phyloP scores from a whole-genome alignment of 257 asterid genomes.

The Solanum virginianum region DNA sequence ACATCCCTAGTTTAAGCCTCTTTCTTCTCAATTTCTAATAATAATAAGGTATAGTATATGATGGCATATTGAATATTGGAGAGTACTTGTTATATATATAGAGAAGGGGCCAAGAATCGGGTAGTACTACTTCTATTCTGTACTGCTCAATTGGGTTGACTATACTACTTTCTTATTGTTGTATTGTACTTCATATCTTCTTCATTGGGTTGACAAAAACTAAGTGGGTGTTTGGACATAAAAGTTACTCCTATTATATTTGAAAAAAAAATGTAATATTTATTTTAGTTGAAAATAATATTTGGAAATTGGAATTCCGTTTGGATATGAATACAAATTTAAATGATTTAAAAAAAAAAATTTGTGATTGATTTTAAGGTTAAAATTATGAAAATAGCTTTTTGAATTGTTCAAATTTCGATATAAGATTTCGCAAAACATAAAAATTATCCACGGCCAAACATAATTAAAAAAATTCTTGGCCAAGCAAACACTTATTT shows the following conservation, averaged over 20 bases:
- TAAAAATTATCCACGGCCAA: not conserved
- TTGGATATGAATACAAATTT: not conserved
- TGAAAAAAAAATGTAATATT: not conserved
- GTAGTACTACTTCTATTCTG: not conserved
- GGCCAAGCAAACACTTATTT: not conserved
- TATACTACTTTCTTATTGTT: not conserved
- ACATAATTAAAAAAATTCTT: no score
- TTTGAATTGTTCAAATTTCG: not conserved
- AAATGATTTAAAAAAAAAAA: not conserved
- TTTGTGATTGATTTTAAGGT: not conserved
- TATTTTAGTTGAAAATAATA: not conserved
- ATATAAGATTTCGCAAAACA: not conserved
- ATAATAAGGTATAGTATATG: not conserved
- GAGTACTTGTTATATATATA: not conserved
- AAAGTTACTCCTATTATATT: no score
- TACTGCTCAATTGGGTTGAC: not conserved
- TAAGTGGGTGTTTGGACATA: not conserved
- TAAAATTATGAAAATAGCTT: not conserved
- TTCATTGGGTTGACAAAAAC: not conserved
- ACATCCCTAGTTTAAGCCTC: not conserved
- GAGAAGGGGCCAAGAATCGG: not conserved
- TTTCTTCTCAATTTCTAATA: not conserved
- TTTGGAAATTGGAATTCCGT: not conserved
- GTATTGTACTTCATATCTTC: not conserved
- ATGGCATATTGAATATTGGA: not conserved